Percentiles rank a stretch among this genome's conserved stretches.
Conservation (phyloP, 2,329 filamentous ascomycete species). For the Arthroderma sp. region DNA sequence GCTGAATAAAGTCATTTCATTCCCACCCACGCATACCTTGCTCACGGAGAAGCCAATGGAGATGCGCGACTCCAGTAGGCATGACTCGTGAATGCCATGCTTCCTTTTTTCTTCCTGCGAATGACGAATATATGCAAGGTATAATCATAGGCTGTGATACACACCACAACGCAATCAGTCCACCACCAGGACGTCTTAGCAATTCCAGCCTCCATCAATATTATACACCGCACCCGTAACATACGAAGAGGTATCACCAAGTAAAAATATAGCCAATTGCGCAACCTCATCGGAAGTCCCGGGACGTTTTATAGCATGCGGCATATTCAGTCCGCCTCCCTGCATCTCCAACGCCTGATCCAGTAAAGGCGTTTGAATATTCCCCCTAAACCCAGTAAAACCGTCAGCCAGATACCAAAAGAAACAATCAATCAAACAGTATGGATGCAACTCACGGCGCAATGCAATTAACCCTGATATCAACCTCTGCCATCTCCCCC, state of each 20-base stretch:
- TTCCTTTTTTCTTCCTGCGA: not conserved
- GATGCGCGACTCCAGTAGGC: no score
- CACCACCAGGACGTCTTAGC: not conserved
- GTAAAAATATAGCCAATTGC: constrained; percentile 35
- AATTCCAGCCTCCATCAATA: constrained; percentile 36
- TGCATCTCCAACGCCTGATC: constrained; percentile 17
- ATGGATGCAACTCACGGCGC: constrained; percentile 24
- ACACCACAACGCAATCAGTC: not conserved
- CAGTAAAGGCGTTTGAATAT: constrained; percentile 22
- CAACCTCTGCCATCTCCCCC: constrained; percentile 21
- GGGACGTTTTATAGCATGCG: constrained; percentile 16
- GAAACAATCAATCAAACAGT: not conserved
- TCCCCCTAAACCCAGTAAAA: constrained; percentile 12
- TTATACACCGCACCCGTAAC: constrained; percentile 34
- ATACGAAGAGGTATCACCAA: constrained; percentile 34
- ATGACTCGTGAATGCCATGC: no score
- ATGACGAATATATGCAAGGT: not conserved
- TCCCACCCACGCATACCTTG: no score
- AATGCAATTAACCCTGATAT: constrained; percentile 30
- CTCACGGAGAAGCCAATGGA: no score
- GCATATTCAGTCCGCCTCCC: constrained; percentile 11
- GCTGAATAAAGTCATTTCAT: no score
- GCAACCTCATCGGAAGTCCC: constrained; percentile 26
- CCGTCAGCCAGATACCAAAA: not conserved
- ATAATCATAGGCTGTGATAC: no score